Percentiles rank a stretch among this genome's conserved stretches.
Conservation (phyloP, 2,329 filamentous ascomycete genomes). For the Clarireedia monteithiana region DNA sequence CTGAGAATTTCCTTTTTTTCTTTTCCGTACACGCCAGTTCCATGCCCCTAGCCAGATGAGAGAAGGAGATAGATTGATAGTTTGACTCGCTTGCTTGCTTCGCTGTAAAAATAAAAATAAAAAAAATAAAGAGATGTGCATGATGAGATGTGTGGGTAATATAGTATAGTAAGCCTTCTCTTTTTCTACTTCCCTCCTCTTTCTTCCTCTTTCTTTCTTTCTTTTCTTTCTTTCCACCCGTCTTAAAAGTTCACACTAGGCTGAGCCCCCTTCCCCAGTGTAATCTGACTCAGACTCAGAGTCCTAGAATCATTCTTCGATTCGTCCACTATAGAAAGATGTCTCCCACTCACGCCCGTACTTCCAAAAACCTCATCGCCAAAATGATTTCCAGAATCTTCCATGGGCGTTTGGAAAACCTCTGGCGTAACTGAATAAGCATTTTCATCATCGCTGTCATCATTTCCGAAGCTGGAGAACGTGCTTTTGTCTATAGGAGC, state of each 20-base stretch:
- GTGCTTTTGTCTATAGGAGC: slow-evolving; percentile 2
- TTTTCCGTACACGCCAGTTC: no score
- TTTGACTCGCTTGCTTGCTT: no score
- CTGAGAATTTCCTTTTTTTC: no score
- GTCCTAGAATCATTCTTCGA: slow-evolving; percentile 55
- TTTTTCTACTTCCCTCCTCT: no score
- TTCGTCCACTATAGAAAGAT: slow-evolving; percentile 32
- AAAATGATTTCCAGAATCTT: slow-evolving; percentile 35
- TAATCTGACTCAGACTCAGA: slow-evolving; percentile 56
- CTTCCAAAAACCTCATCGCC: slow-evolving; percentile 34
- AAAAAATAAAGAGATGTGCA: no score
- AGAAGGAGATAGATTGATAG: no score
- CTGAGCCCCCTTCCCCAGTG: slow-evolving; percentile 29
- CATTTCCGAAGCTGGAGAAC: slow-evolving; percentile 27
- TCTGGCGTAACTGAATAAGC: slow-evolving; percentile 32
- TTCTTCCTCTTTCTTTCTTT: no score
- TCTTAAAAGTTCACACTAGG: slow-evolving; percentile 15
- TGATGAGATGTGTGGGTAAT: no score
- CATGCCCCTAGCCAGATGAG: no score
- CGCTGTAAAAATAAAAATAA: no score
- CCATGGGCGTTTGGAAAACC: slow-evolving; percentile 44
- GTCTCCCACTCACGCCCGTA: not conserved
- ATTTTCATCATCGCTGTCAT: slow-evolving; percentile 22
- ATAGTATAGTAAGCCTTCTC: no score
- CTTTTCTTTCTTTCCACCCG: not conserved